These are phyloP conservation scores for Amanita molliuscula DNA, from an alignment of 768 basidiomycete species.

Conservation along the genomic window DNA sequence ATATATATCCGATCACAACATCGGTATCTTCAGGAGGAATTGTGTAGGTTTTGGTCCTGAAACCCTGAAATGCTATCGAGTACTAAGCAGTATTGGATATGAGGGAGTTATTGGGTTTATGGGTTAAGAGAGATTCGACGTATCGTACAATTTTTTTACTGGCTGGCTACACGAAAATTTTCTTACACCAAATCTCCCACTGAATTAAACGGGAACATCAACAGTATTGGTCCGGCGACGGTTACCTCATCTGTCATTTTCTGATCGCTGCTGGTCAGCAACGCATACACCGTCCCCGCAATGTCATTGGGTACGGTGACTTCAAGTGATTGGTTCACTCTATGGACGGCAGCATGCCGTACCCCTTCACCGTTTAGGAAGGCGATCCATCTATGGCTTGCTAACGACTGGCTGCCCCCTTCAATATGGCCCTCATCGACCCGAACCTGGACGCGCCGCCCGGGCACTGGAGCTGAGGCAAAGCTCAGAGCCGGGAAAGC, in stretches of 20 bases:
- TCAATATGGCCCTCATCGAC: neutral
- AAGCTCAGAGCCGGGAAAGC: constrained; percentile 1
- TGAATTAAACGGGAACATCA: constrained; percentile 27
- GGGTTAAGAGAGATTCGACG: too few relatives aligned
- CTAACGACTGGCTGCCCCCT: neutral
- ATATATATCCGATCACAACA: too few relatives aligned
- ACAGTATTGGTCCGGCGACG: constrained; percentile 46
- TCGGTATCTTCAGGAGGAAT: too few relatives aligned
- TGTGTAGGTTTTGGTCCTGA: too few relatives aligned
- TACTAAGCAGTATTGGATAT: too few relatives aligned
- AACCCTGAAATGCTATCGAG: too few relatives aligned
- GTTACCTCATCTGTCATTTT: constrained; percentile 34
- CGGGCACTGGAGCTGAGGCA: neutral
- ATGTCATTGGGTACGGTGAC: constrained; percentile 25
- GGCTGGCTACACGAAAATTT: neutral
- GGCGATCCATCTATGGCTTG: constrained; percentile 2
- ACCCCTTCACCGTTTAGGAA: constrained; percentile 5
- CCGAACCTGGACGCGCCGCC: neutral
- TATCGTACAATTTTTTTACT: neutral
- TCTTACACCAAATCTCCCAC: constrained; percentile 7
- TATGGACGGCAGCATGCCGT: neutral
- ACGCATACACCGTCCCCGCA: constrained; percentile 41
- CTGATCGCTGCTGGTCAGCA: constrained; percentile 23
- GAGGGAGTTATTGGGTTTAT: too few relatives aligned
- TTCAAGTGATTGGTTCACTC: neutral